Conservation (phyloP, 345 rosid genomes). For the Tarenaya hassleriana region DNA sequence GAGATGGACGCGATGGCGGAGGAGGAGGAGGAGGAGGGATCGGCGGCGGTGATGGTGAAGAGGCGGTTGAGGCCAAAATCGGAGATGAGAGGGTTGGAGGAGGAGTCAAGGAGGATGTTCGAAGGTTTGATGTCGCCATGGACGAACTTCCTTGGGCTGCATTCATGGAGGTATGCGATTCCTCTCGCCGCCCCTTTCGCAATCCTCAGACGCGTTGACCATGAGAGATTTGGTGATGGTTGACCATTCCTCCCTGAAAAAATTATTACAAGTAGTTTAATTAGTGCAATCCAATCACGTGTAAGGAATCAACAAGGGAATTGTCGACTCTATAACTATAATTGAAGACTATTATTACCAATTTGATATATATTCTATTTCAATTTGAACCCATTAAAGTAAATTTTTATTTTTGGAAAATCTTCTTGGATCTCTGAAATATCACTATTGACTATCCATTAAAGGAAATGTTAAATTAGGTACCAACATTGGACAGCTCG, state of each 20-base stretch:
- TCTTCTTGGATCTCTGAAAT: too few relatives aligned
- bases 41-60: slow-evolving; percentile 63
- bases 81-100: slow-evolving; percentile 66
- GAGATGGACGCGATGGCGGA: slow-evolving; percentile 32
- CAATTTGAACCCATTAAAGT: too few relatives aligned
- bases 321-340: too few relatives aligned
- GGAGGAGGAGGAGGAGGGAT: slow-evolving; percentile 25
- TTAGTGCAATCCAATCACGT: too few relatives aligned
- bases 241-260: slow-evolving; percentile 72
- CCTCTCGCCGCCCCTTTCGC: slow-evolving; percentile 92
- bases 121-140: slow-evolving; percentile 93
- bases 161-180: slow-evolving; percentile 90
- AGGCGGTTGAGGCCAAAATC: slow-evolving; percentile 85
- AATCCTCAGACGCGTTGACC: slow-evolving; percentile 78
- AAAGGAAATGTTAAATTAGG: too few relatives aligned
- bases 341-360: too few relatives aligned
- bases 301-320: too few relatives aligned
- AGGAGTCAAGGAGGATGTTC: slow-evolving; percentile 79
- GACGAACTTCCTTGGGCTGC: slow-evolving; percentile 87
- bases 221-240: slow-evolving; percentile 63
- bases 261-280: slow-evolving; percentile 3
- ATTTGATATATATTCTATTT: too few relatives aligned
- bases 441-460: too few relatives aligned
- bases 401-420: too few relatives aligned
- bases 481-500: too few relatives aligned